Base-by-base conservation (phyloP, 2,329 filamentous ascomycete species). In the Colletotrichum truncatum region DNA sequence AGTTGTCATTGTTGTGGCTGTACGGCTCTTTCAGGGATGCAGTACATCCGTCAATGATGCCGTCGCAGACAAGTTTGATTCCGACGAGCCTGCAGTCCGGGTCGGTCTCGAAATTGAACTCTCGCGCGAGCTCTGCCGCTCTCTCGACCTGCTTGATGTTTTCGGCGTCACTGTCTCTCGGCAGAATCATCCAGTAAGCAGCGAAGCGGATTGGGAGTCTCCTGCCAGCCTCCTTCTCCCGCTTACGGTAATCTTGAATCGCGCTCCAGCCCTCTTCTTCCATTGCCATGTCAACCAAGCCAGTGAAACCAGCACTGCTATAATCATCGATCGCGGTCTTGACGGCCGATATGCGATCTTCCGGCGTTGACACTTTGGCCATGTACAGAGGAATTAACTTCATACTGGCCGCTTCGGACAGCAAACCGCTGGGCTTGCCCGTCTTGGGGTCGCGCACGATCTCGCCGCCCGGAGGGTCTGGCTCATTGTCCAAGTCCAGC, bases 11-110 rank as follows among this genome's bases (percentile, higher is more conserved):
- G 68, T 83, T 84, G 56, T 81, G 74, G 43, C 49, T 64, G 70
- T 87, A 88, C 1, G 85, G 85, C 70, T 86, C 80, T 11, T 77
- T 74, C n/a, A 88, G 73, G 0, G 81, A 83, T 2, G 85, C 85
- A 3, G 85, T 87, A 72, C 85, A 88, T 1, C 81, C 83, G 68
- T 88, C 86, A 46, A 88, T 77, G 36, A 87, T 84, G 21, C 86
- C 86, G 68, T 88, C 86, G 67, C 82, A 84, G 49, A 88, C 86
- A 21, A 87, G 72, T 71, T 88, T 88, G 73, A 87, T 84, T n/a
- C 85, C 86, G 1, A 84, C 81, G 75, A 64, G 60, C 14, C 60
- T 39, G 38, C 60, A 64, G 45, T 64, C 60, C 8, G 60, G 60
- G 30, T 64, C 80, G 5, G 77, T 82, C 3, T 74, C 63, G 11